Evolutionary conservation across 1,139 yeast species (phyloP), one percentile per base, ranked within the genome.

Genomic region (Petasospora fabianii): DNA sequence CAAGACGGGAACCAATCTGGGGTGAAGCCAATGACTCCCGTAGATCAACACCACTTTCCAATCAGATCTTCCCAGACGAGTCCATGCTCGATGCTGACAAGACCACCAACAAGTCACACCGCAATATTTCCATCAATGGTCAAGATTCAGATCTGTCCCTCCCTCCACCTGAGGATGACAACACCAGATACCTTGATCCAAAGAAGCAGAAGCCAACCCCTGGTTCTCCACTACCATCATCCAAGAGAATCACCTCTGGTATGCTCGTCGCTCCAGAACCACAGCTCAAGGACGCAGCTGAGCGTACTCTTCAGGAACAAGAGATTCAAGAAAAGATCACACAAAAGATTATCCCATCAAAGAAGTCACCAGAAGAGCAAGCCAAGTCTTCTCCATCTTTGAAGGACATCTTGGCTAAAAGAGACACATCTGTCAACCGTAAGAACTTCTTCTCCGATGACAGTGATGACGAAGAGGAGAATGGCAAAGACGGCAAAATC

Each of bases 191-290:
- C 24, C 15, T 43, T 13, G 57, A 53, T 24, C 58, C 58, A 8
- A 47, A 40, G 35, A 54, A 54, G 24, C 38, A 40, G 9, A 48
- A 43, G 12, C 40, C 51, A 5, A 34, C 47, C 3, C 31, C 47
- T 2, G 43, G 41, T 1, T 46, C 51, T 10, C 49, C 53, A 30
- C 39, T 50, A n/a, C 53, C 65, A 17, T 63, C 68, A 1, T 65
- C 71, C 1, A 61, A 61, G 38, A 67, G 86, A 53, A 78, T 80
- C 32, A 77, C 84, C 1, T 79, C 85, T 0, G 88, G 88, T 1
- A 81, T 80, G 85, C 61, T 82, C 19, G 53, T 62, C 14, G 65
- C 63, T 13, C 71, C 70, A 3, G 69, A 65, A 43, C 69, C 69
- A 18, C 63, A 58, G 43, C 51, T 65, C 38, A 55, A 63, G 15